phyloP scores from a whole-genome alignment of 2,329 filamentous ascomycete genomes.

The Xylaria sp. region DNA sequence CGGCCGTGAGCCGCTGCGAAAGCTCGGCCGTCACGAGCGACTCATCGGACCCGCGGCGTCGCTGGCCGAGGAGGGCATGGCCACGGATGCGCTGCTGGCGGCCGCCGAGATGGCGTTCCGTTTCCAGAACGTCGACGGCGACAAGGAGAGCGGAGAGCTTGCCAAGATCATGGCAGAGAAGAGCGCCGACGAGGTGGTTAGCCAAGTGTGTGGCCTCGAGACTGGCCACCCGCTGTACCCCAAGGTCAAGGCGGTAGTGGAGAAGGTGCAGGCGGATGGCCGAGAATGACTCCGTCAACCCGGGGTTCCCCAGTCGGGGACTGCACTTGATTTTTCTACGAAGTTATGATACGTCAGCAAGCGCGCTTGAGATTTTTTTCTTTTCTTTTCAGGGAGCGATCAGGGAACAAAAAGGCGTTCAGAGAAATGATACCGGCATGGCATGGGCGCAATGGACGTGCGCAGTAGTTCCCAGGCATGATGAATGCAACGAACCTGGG shows the following conservation, averaged over 20 bases:
- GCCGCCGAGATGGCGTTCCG: constrained; percentile 91
- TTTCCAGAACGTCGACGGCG: constrained; percentile 93
- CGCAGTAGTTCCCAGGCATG: constrained; percentile 15
- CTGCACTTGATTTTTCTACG: constrained; percentile 39
- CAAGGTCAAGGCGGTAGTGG: constrained; percentile 79
- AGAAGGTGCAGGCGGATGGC: constrained; percentile 79
- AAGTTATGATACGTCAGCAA: constrained; percentile 46
- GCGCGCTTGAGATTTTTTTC: constrained; percentile 32
- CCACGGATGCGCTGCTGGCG: constrained; percentile 77
- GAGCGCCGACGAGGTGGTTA: constrained; percentile 77
- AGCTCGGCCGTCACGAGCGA: constrained; percentile 93
- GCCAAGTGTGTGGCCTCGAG: constrained; percentile 84
- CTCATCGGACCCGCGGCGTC: constrained; percentile 93
- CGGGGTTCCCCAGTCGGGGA: constrained; percentile 15
- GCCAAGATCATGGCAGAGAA: constrained; percentile 84
- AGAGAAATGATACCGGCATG: constrained; percentile 40
- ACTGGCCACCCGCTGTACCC: constrained; percentile 79
- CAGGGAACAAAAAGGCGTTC: constrained; percentile 44
- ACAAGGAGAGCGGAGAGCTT: constrained; percentile 88
- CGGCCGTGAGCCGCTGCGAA: constrained; percentile 91
- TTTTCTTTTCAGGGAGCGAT: constrained; percentile 35
- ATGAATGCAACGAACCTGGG: constrained; percentile 2
- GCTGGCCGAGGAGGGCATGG: constrained; percentile 82
- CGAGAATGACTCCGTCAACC: constrained; percentile 53
- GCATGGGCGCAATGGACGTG: constrained; percentile 38